Base-by-base conservation (phyloP, 495 filamentous ascomycete genomes). In the Aspergillus diversus region DNA sequence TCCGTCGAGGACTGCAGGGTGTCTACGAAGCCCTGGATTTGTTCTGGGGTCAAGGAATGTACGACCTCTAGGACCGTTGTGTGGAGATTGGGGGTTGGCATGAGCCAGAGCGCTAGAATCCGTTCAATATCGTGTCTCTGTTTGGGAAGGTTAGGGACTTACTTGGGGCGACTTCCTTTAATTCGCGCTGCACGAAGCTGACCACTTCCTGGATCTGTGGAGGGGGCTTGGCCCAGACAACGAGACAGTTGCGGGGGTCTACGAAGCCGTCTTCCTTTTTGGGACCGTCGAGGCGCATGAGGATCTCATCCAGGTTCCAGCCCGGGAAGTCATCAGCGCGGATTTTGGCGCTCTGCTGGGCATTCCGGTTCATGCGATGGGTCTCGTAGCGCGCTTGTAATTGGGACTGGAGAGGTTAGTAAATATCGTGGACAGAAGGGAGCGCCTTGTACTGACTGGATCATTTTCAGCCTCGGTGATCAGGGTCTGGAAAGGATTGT, bases 191-290 rank as follows among this genome's bases (percentile, higher is more conserved):
- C 31, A 96, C 68, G 17, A 76, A 76, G 0, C 69, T 64, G 9
- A 92, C 85, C 58, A 97, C 71, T n/a, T 82, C 72, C 17, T 85
- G 70, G 1, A 96, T 77, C 46, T 84, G 79, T 42, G 82, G 68
- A 8, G 92, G 86, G 5, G 93, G 93, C 12, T 91, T 82, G 13
- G 89, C 92, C 93, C 93, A 97, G 69, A 96, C 89, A 1, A 90
- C 88, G 33, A 96, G 80, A 71, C 91, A 95, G 66, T 96, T 78
- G 37, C 92, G 81, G 21, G 86, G 83, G 69, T 96, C 92, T 5
- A 77, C 48, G 69, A 87, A 92, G 5, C 83, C 83, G 35, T 90
- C 85, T 63, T 92, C 83, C 43, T 87, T 77, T 0, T 72, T 70
- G 1, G 82, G 84, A 43, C 89, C 81, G 61, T 85, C 80, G 15